phyloP scores from a whole-genome alignment of 2,329 filamentous ascomycete genomes.

The Raffaelea arxii region DNA sequence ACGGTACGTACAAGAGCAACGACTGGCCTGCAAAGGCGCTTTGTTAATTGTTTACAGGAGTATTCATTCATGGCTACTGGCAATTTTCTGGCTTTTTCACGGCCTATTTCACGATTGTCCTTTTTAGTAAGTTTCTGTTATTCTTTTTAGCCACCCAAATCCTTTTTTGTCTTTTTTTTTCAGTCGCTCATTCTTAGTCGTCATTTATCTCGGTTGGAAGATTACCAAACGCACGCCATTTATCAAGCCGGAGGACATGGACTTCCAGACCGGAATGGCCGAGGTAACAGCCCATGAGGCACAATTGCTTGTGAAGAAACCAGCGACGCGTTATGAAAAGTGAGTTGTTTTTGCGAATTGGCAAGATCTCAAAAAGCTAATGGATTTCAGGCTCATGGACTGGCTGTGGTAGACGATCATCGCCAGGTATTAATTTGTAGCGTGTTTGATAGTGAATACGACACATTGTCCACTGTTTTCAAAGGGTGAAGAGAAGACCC shows the following conservation, averaged over 20 bases:
- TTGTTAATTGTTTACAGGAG: background rate
- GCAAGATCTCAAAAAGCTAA: background rate
- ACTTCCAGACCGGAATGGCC: background rate
- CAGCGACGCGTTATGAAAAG: background rate
- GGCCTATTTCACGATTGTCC: background rate
- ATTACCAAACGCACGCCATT: background rate
- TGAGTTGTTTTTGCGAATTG: background rate
- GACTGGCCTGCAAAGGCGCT: too few relatives aligned
- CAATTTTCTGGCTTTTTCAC: background rate
- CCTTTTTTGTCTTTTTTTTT: background rate
- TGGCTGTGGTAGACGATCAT: slow-evolving; percentile 1
- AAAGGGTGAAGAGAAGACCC: too few relatives aligned
- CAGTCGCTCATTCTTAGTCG: background rate
- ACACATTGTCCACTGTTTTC: too few relatives aligned
- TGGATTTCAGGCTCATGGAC: background rate
- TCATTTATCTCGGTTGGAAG: slow-evolving; percentile 1
- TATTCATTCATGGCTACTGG: slow-evolving; percentile 1
- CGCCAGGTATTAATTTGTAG: too few relatives aligned
- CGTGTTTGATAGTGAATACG: too few relatives aligned
- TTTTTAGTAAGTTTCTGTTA: background rate
- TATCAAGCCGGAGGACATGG: background rate
- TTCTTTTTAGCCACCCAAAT: background rate
- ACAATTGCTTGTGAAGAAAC: background rate
- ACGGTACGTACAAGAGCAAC: too few relatives aligned
- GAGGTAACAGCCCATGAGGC: background rate